Percentiles rank a stretch among this genome's conserved stretches.
These are phyloP conservation scores for Gypsophila paniculata DNA, from an alignment of 179 eudicot species.

Conservation along the genomic window DNA sequence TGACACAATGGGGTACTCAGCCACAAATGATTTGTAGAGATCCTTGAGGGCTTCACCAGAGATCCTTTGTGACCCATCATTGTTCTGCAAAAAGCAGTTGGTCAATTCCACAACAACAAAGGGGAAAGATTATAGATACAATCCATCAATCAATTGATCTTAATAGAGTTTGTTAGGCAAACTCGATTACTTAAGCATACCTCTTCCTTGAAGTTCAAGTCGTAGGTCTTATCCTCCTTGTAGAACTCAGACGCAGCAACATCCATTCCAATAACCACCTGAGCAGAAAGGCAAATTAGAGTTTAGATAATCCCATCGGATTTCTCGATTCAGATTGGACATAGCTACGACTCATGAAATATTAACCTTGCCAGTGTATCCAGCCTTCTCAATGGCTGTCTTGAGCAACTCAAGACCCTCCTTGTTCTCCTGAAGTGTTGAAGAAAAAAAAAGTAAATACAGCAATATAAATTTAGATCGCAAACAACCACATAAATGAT, in stretches of 20 bases:
- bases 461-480: not conserved
- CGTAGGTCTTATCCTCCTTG: slow-evolving; percentile 74
- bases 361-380: slow-evolving; percentile 80
- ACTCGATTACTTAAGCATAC: slow-evolving; percentile 31
- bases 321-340: not conserved
- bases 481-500: not conserved
- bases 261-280: slow-evolving; percentile 99
- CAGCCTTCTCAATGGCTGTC: slow-evolving; percentile 91
- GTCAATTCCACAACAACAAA: not conserved
- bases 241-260: slow-evolving; percentile 98
- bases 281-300: not conserved
- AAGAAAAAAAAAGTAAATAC: slow-evolving; percentile 4
- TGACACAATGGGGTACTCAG: slow-evolving; percentile 77
- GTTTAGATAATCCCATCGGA: not conserved
- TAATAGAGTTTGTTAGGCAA: not conserved
- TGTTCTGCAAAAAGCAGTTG: slow-evolving; percentile 47
- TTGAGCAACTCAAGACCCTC: slow-evolving; percentile 94
- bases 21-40: slow-evolving; percentile 67
- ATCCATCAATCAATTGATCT: not conserved
- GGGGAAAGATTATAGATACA: not conserved
- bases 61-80: slow-evolving; percentile 72
- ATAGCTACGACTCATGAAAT: not conserved
- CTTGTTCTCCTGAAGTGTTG: slow-evolving; percentile 71
- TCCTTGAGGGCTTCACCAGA: slow-evolving; percentile 84
- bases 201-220: slow-evolving; percentile 95